Evolutionary conservation across 1,284 basidiomycete species (phyloP).

Genomic region (Marasmius oreades): DNA sequence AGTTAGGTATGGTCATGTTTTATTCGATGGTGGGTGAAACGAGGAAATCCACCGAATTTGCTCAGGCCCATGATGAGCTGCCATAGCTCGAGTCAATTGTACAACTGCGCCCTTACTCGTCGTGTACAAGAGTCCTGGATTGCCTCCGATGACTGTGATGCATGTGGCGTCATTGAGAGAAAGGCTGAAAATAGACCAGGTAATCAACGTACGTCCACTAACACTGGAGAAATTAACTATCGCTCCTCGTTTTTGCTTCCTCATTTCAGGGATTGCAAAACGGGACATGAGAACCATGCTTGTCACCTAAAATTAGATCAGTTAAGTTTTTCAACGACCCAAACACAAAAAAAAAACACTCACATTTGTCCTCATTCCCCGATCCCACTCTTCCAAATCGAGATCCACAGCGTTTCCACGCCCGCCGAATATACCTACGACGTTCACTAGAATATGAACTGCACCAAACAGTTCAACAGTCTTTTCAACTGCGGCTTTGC

Average conservation of each 20-base stretch:
- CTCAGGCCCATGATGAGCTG: slow-evolving; percentile 8
- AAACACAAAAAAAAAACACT: neutral
- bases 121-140: slow-evolving; percentile 6
- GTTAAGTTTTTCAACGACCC: neutral
- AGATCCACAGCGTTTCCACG: slow-evolving; percentile 13
- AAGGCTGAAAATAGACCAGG: neutral
- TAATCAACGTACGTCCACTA: slow-evolving; percentile 3
- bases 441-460: slow-evolving; percentile 10
- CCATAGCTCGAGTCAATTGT: slow-evolving; percentile 9
- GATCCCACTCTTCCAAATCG: slow-evolving; percentile 17
- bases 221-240: slow-evolving; percentile 18
- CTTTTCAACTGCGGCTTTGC: slow-evolving; percentile 6
- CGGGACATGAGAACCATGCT: slow-evolving; percentile 20
- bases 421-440: slow-evolving; percentile 2
- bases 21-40: neutral
- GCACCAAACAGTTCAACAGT: slow-evolving; percentile 10
- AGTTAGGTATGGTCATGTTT: neutral
- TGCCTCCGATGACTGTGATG: slow-evolving; percentile 2
- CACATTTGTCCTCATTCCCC: slow-evolving; percentile 16
- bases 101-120: slow-evolving; percentile 8
- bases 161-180: neutral
- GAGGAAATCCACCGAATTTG: slow-evolving; percentile 1
- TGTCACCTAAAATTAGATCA: slow-evolving; percentile 11
- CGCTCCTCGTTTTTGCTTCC: slow-evolving; percentile 13
- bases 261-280: slow-evolving; percentile 17